Conservation (phyloP, 495 filamentous ascomycete species). For the Evernia prunastri region DNA sequence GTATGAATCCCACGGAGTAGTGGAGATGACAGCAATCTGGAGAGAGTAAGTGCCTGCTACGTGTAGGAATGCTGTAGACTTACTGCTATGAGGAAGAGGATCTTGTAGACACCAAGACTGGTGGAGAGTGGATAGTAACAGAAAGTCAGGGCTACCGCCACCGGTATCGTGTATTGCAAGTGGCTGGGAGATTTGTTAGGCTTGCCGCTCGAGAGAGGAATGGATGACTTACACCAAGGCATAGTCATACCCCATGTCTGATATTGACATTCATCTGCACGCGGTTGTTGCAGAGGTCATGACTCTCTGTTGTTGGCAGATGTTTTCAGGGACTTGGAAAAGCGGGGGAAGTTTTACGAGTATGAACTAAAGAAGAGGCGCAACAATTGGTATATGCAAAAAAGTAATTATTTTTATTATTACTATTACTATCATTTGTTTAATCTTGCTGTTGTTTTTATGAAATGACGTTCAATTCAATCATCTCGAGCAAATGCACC, state of each 20-base stretch:
- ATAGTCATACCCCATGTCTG: slow-evolving; percentile 59
- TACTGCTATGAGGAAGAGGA: slow-evolving; percentile 46
- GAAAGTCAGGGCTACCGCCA: slow-evolving; percentile 49
- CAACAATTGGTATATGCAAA: neutral
- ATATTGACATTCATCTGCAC: slow-evolving; percentile 11
- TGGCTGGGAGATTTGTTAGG: slow-evolving; percentile 43
- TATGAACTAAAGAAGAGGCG: neutral
- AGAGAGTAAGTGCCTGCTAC: neutral
- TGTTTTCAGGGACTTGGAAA: slow-evolving; percentile 9
- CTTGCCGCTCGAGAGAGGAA: neutral
- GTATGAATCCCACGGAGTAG: slow-evolving; percentile 67
- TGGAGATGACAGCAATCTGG: slow-evolving; percentile 52
- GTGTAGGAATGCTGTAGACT: neutral
- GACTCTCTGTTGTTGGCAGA: slow-evolving; percentile 9
- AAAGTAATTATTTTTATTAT: no score
- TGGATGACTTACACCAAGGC: slow-evolving; percentile 52
- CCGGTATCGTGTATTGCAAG: slow-evolving; percentile 60
- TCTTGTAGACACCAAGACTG: slow-evolving; percentile 51
- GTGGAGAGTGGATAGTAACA: slow-evolving; percentile 54
- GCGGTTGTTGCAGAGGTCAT: slow-evolving; percentile 10
- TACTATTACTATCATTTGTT: neutral
- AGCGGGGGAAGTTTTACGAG: slow-evolving; percentile 20
- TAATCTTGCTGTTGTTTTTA: neutral
- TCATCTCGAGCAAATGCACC: neutral
- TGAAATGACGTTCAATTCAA: neutral